Conservation (phyloP, 2,329 filamentous ascomycete genomes). For the Gremmenia infestans region DNA sequence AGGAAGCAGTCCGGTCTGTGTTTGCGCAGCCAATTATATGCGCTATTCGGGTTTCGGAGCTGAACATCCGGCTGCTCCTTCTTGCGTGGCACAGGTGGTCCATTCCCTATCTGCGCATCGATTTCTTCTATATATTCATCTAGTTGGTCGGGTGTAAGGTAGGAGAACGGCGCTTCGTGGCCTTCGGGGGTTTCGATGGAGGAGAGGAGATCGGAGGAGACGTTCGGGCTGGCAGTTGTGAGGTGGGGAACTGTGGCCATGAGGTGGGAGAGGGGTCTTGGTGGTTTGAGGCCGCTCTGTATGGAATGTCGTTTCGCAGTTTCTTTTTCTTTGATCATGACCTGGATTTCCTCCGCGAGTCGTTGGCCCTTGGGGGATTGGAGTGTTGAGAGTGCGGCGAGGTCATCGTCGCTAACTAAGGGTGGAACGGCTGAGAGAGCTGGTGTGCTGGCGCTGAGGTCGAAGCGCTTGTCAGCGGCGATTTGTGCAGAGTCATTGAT, state of each 20-base stretch:
- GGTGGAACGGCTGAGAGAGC: conserved; percentile 21
- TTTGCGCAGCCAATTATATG: conserved; percentile 91
- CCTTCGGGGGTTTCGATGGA: conserved; percentile 42
- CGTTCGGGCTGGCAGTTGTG: conserved; percentile 11
- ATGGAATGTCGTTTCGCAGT: neutral
- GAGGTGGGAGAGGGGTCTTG: conserved; percentile 28
- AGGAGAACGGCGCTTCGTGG: conserved; percentile 52
- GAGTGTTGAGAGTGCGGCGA: conserved; percentile 17
- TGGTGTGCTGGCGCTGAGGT: conserved; percentile 46
- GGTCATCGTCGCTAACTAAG: conserved; percentile 23
- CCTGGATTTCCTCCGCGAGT: conserved; percentile 24
- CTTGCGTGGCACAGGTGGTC: conserved; percentile 21
- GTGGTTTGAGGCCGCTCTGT: conserved; percentile 10
- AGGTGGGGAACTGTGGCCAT: conserved; percentile 25
- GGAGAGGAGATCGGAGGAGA: conserved; percentile 33
- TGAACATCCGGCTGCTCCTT: conserved; percentile 43
- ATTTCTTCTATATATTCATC: conserved; percentile 68
- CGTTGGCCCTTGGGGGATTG: conserved; percentile 25
- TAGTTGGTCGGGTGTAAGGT: conserved; percentile 64
- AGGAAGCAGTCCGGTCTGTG: conserved; percentile 81
- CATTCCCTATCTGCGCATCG: conserved; percentile 34
- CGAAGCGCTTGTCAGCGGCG: conserved; percentile 67
- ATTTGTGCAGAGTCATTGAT: conserved; percentile 82
- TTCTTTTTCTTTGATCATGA: conserved; percentile 22
- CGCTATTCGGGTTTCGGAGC: conserved; percentile 78